Evolutionary conservation across 2,329 filamentous ascomycete species (phyloP).

Genomic region (Mycocentrospora acerina): DNA sequence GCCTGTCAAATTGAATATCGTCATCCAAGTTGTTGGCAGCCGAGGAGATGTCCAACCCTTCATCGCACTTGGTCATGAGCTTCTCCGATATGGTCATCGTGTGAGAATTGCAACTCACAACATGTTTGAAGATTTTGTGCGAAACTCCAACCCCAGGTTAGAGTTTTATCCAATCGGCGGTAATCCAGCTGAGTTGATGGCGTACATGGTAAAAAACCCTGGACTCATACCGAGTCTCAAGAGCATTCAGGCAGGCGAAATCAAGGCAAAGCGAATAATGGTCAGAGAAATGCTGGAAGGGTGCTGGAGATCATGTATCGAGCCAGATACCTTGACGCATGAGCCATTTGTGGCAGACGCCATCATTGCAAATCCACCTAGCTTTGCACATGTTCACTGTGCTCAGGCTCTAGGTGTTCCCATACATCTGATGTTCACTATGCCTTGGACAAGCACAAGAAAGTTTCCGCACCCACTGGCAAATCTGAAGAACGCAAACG

Average conservation of each 20-base stretch:
- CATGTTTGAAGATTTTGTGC: conserved; percentile 13
- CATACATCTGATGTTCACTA: conserved; percentile 82
- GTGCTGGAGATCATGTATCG: conserved; percentile 39
- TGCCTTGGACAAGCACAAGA: conserved; percentile 52
- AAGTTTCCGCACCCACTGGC: conserved; percentile 53
- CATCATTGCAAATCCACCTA: conserved; percentile 78
- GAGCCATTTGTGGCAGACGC: conserved; percentile 74
- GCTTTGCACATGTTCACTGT: conserved; percentile 72
- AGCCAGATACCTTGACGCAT: conserved; percentile 35
- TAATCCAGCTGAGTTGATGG: conserved; percentile 47
- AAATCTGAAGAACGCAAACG: conserved; percentile 42
- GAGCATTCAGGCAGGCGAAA: conserved; percentile 27
- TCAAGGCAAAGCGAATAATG: conserved; percentile 34
- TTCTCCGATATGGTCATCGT: conserved; percentile 39
- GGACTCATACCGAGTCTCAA: conserved; percentile 38
- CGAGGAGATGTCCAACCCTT: conserved; percentile 62
- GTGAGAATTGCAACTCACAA: conserved; percentile 28
- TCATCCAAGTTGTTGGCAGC: conserved; percentile 58
- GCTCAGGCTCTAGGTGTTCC: conserved; percentile 72
- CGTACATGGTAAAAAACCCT: conserved; percentile 53
- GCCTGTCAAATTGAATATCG: conserved; percentile 49
- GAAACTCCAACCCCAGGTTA: conserved; percentile 17
- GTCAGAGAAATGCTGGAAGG: conserved; percentile 30
- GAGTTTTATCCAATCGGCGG: conserved; percentile 42
- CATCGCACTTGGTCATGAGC: conserved; percentile 56